Percentiles rank a stretch among this genome's conserved stretches.
Evolutionary conservation across 2,329 filamentous ascomycete genomes (phyloP).

Genomic region (Aspergillus tamarii): DNA sequence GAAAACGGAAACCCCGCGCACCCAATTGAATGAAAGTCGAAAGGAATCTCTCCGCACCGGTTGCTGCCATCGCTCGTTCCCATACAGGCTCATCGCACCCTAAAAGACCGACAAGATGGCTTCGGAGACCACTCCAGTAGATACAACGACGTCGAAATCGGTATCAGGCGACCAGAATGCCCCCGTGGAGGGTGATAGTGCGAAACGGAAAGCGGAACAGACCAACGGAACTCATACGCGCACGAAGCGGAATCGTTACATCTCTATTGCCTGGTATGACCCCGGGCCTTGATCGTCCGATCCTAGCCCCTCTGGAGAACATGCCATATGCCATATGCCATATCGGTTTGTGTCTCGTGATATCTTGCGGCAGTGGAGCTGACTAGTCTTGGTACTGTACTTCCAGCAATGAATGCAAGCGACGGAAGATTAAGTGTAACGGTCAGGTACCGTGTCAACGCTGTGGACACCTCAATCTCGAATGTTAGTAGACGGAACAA

Average conservation of each 20-base stretch:
- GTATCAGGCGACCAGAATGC: slow-evolving; percentile 28
- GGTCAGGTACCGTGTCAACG: slow-evolving; percentile 67
- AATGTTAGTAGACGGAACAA: slow-evolving; percentile 46
- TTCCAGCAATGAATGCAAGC: slow-evolving; percentile 64
- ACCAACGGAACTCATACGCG: slow-evolving; percentile 54
- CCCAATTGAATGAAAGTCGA: slow-evolving; percentile 9
- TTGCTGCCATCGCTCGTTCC: slow-evolving; percentile 21
- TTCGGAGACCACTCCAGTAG: slow-evolving; percentile 38
- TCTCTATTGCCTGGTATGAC: slow-evolving; percentile 66
- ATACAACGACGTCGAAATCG: slow-evolving; percentile 29
- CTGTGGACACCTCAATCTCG: slow-evolving; percentile 65
- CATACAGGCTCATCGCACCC: slow-evolving; percentile 10
- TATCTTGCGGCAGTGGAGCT: slow-evolving; percentile 1
- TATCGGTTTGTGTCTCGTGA: neutral
- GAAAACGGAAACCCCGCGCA: slow-evolving; percentile 36
- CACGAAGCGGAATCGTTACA: slow-evolving; percentile 68
- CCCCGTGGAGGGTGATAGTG: slow-evolving; percentile 29
- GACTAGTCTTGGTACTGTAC: slow-evolving; percentile 14
- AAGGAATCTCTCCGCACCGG: slow-evolving; percentile 43
- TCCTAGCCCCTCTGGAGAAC: neutral
- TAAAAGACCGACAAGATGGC: slow-evolving; percentile 28
- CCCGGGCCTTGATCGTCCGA: slow-evolving; percentile 12
- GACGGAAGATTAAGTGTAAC: slow-evolving; percentile 71
- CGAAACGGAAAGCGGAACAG: slow-evolving; percentile 49
- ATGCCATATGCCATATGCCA: neutral